Evolutionary conservation across 768 basidiomycete genomes (phyloP).

Genomic region (Kwoniella newhampshirensis): DNA sequence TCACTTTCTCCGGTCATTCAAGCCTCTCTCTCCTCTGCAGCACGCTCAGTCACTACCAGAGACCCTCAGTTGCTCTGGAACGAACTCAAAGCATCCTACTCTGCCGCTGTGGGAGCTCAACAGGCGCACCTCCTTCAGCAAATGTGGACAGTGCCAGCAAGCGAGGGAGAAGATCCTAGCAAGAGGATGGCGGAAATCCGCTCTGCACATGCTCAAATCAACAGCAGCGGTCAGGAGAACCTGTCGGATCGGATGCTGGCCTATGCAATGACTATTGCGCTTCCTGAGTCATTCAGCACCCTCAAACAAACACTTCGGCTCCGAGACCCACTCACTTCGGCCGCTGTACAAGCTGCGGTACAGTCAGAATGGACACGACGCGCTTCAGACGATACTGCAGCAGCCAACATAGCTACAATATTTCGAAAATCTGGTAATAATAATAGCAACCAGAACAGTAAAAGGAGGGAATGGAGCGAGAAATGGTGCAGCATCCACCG

Average conservation of each 20-base stretch:
- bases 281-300: conserved; percentile 18
- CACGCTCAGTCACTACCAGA: not conserved
- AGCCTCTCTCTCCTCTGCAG: conserved; percentile 2
- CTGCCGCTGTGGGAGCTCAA: conserved; percentile 13
- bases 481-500: conserved; percentile 7
- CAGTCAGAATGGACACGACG: conserved; percentile 1
- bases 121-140: conserved; percentile 17
- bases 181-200: conserved; percentile 6
- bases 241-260: conserved; percentile 17
- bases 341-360: conserved; percentile 4
- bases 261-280: conserved; percentile 24
- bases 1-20: conserved; percentile 7
- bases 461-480: not conserved
- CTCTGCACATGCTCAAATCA: conserved; percentile 23
- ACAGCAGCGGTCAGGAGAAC: not conserved
- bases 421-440: not conserved
- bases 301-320: conserved; percentile 24
- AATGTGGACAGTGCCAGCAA: conserved; percentile 6
- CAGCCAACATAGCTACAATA: not conserved
- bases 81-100: conserved; percentile 6
- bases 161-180: conserved; percentile 18
- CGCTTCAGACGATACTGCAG: not conserved
- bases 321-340: conserved; percentile 2
- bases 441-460: not conserved
- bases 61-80: not conserved